Percentiles rank a stretch among this genome's conserved stretches.
These are phyloP conservation scores for Lentinula sp. DNA, from an alignment of 768 basidiomycete genomes.

Conservation along the genomic window DNA sequence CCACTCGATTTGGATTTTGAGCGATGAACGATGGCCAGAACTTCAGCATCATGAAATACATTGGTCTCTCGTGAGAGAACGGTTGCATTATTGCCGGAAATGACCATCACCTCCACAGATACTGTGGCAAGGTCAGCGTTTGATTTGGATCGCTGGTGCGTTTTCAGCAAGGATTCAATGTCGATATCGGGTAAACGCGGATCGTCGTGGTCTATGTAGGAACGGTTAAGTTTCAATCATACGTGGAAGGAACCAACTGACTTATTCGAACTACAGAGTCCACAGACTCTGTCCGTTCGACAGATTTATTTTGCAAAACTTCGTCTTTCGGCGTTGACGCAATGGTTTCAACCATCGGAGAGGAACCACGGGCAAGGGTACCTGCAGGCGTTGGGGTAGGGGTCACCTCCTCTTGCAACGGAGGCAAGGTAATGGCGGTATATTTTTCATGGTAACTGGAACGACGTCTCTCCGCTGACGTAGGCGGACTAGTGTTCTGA, in stretches of 20 bases:
- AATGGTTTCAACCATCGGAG: conserved; percentile 3
- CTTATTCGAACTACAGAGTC: not conserved
- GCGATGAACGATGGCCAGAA: conserved; percentile 63
- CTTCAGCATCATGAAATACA: conserved; percentile 71
- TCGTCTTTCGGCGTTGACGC: not conserved
- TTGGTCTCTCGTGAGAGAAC: conserved; percentile 37
- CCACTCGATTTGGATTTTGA: conserved; percentile 59
- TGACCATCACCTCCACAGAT: conserved; percentile 66
- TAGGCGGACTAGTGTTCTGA: conserved; percentile 13
- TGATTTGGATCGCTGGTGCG: conserved; percentile 14
- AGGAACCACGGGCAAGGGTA: conserved; percentile 35
- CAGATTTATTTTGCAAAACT: not conserved
- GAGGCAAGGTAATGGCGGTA: conserved; percentile 54
- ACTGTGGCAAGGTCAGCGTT: conserved; percentile 38
- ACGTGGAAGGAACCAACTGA: not conserved
- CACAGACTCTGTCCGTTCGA: too few relatives aligned
- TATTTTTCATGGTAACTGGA: conserved; percentile 61
- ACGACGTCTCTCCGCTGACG: conserved; percentile 49
- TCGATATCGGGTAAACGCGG: conserved; percentile 42
- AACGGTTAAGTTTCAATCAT: not conserved
- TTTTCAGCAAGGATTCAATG: conserved; percentile 37
- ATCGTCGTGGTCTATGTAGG: conserved; percentile 24
- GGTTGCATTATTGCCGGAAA: conserved; percentile 45
- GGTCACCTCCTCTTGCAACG: conserved; percentile 63
- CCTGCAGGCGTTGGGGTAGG: conserved; percentile 48